A percentile compares a stretch with the other conserved stretches of the same genome.
Conservation (phyloP, 140 eudicot species). For the Bidens hawaiensis region DNA sequence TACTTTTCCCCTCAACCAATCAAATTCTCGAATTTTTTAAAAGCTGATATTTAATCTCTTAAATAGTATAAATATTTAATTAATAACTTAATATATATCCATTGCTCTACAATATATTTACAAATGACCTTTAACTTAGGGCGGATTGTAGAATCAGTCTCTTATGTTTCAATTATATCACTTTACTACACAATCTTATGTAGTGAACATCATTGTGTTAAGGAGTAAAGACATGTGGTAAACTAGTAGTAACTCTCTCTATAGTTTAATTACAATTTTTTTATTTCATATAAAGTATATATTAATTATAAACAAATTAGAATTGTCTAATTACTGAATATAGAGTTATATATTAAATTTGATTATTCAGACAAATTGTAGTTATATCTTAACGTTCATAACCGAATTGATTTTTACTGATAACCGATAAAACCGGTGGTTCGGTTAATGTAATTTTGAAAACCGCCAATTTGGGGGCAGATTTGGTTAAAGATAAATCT, state of each 20-base stretch:
- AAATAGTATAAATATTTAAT: constrained; percentile 17
- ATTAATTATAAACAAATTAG: background rate
- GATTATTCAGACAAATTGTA: background rate
- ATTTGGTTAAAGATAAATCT: too few species aligned
- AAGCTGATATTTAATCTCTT: constrained; percentile 7
- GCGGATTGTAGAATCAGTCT: constrained; percentile 9
- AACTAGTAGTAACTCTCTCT: background rate
- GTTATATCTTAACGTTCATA: too few species aligned
- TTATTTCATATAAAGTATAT: background rate
- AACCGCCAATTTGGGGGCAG: too few species aligned
- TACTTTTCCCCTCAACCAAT: constrained; percentile 29
- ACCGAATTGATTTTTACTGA: too few species aligned
- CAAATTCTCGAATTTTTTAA: constrained; percentile 9
- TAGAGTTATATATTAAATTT: too few species aligned
- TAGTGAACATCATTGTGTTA: background rate
- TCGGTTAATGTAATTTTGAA: too few species aligned
- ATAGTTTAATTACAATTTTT: background rate
- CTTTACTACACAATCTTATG: background rate
- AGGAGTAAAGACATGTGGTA: background rate
- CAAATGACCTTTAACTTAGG: constrained; percentile 7
- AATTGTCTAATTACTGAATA: background rate
- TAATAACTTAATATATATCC: constrained; percentile 19
- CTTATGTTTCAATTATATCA: background rate
- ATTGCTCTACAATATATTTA: background rate
- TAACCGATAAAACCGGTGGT: too few species aligned